phyloP scores from a whole-genome alignment of 805 yeast genomes.

The Wickerhamiella parazyma region DNA sequence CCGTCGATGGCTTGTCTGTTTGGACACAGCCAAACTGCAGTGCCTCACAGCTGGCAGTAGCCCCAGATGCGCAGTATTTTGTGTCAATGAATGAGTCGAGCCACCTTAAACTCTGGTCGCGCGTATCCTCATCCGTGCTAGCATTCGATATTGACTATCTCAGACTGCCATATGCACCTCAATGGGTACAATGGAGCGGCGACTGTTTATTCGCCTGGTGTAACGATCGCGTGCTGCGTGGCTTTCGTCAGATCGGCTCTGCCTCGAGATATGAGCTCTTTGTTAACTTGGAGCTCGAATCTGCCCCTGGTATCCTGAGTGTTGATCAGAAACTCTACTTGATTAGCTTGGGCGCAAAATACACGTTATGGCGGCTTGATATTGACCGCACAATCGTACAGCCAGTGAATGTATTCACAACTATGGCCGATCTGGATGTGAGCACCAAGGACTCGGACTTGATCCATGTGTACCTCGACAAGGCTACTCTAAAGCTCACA shows the following conservation, averaged over 20 bases:
- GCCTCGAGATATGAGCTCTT: background rate
- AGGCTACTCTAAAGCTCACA: background rate
- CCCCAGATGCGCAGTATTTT: slow-evolving; percentile 57
- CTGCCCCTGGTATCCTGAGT: background rate
- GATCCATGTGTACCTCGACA: too few species aligned
- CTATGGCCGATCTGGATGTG: too few species aligned
- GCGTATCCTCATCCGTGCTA: slow-evolving; percentile 53
- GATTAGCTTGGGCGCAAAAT: background rate
- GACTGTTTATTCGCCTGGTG: slow-evolving; percentile 54
- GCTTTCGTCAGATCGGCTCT: slow-evolving; percentile 25
- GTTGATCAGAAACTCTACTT: background rate
- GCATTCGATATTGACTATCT: slow-evolving; percentile 58
- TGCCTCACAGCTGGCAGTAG: slow-evolving; percentile 25
- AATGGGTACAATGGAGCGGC: slow-evolving; percentile 46
- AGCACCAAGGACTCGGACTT: too few species aligned
- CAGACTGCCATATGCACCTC: slow-evolving; percentile 48
- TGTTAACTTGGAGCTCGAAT: background rate
- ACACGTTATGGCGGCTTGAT: background rate
- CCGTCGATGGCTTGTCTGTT: background rate
- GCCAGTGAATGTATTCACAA: background rate
- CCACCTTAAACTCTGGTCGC: slow-evolving; percentile 64
- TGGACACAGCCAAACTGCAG: background rate
- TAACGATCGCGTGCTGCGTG: slow-evolving; percentile 42
- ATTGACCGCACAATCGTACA: background rate
- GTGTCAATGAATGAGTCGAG: slow-evolving; percentile 49